Conservation (phyloP, 192 early-diverging fungal genomes). For the Podila epigama region DNA sequence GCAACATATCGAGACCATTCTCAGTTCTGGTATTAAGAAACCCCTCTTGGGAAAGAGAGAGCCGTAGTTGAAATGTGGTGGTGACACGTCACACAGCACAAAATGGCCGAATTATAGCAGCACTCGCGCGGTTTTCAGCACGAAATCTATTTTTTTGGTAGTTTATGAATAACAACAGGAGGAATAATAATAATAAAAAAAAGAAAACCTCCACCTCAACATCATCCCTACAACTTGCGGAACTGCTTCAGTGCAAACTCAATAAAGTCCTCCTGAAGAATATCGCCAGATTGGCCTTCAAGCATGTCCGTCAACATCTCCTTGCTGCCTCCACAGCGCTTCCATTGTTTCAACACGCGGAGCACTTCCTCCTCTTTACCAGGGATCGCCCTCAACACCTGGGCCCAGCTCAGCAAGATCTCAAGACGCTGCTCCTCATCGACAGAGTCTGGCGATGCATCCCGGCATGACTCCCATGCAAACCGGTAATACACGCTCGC, state of each 20-base stretch:
- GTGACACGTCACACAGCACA: slow-evolving; percentile 2
- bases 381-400: slow-evolving; percentile 33
- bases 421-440: slow-evolving; percentile 53
- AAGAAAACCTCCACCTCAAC: not conserved
- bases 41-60: not conserved
- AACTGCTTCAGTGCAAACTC: slow-evolving; percentile 36
- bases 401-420: slow-evolving; percentile 43
- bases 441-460: slow-evolving; percentile 49
- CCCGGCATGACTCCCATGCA: slow-evolving; percentile 54
- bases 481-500: slow-evolving; percentile 60
- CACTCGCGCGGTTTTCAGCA: too few species aligned
- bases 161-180: too few species aligned
- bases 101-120: too few species aligned
- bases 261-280: slow-evolving; percentile 35
- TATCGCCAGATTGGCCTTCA: slow-evolving; percentile 27
- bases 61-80: too few species aligned
- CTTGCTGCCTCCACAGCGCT: slow-evolving; percentile 34
- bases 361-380: slow-evolving; percentile 42
- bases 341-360: slow-evolving; percentile 47
- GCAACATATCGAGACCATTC: too few species aligned
- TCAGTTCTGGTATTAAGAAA: too few species aligned
- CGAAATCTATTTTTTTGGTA: too few species aligned
- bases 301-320: slow-evolving; percentile 32
- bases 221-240: slow-evolving; percentile 6
- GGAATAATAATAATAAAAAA: not conserved